A percentile compares a stretch with the other conserved stretches of the same genome.
Evolutionary conservation across 176 grass and related monocot genomes (phyloP).

Genomic region (Cocos nucifera): DNA sequence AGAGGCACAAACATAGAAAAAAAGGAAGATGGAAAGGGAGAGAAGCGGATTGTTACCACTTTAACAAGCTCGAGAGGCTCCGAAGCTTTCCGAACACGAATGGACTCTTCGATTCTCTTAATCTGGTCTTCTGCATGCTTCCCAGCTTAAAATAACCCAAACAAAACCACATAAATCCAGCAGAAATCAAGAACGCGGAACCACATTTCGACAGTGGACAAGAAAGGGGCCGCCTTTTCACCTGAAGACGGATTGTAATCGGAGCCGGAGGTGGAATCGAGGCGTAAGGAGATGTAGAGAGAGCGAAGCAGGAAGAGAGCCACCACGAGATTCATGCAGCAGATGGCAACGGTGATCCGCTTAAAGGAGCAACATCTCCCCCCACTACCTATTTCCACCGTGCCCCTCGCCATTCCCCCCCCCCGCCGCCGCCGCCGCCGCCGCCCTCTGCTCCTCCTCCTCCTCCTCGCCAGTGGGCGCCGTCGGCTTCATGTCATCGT

Average conservation of each 20-base stretch:
- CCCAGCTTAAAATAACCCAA: neutral
- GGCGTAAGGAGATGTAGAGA: slow-evolving; percentile 31
- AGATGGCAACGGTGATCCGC: slow-evolving; percentile 63
- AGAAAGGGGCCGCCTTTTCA: slow-evolving; percentile 9
- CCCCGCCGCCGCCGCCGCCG: neutral
- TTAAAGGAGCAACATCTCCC: slow-evolving; percentile 61
- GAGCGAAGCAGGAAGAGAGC: slow-evolving; percentile 69
- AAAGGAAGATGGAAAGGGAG: slow-evolving; percentile 7
- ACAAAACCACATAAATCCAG: slow-evolving; percentile 14
- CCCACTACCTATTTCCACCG: slow-evolving; percentile 1
- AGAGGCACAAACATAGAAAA: slow-evolving; percentile 4
- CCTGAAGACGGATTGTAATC: slow-evolving; percentile 4
- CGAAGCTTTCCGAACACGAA: slow-evolving; percentile 55
- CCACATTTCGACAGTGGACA: neutral
- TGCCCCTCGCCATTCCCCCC: slow-evolving; percentile 52
- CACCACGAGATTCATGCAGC: slow-evolving; percentile 62
- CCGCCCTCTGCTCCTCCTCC: neutral
- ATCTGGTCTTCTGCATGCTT: slow-evolving; percentile 46
- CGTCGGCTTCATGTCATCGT: slow-evolving; percentile 24
- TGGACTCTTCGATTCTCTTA: slow-evolving; percentile 66
- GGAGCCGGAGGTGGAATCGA: neutral
- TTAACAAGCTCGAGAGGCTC: slow-evolving; percentile 61
- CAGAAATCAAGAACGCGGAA: slow-evolving; percentile 9
- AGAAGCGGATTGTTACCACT: slow-evolving; percentile 30
- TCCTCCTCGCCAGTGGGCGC: slow-evolving; percentile 32